Base-by-base conservation (phyloP, 495 filamentous ascomycete species). In the Cercophora samala region DNA sequence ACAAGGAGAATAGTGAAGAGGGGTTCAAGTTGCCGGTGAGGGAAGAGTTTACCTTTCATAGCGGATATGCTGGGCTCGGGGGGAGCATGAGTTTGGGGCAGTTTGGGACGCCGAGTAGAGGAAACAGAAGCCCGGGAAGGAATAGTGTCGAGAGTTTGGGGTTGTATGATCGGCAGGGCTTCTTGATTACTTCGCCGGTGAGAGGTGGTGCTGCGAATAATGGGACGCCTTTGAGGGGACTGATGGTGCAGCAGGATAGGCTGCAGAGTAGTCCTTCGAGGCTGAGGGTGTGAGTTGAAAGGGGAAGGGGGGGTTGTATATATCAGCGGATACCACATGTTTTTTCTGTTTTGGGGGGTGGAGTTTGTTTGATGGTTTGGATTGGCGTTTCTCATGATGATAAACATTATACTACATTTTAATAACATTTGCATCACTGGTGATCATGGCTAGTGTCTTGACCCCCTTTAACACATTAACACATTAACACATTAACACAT, bases 141-240 rank as follows among this genome's bases (percentile, higher is more conserved):
- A 26, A 4, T 32, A 69, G 58, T 8, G 21, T 71, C 17, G 71
- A 73, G 19, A 71, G 66, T 42, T 18, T 69, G 21, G 62, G 69
- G 2, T 51, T 71, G 55, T 73, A 73, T 58, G 71, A 73, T 24
- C 52, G 59, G 29, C 63, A 73, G 18, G 71, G 71, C 0, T 73
- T 73, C 17, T 51, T 73, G 62, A 71, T 73, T 60, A 54, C 22
- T 17, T 69, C 64, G 64, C 67, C 64, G 23, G 62, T 58, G 8
- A 58, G 61, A 60, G 22, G 17, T 22, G 29, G n/a, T 19, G 52
- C 17, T 54, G 52, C 66, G 29, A 19, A 52, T 26, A 15, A 18
- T 19, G 3, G 53, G 53, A 56, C 37, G 15, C 37, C 37, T 5
- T 46, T 46, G 37, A 46, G 37, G 37, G 37, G 37, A 9, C 13